Evolutionary conservation across 192 early-diverging fungal genomes (phyloP).

Genomic region (Coemansia sp.): DNA sequence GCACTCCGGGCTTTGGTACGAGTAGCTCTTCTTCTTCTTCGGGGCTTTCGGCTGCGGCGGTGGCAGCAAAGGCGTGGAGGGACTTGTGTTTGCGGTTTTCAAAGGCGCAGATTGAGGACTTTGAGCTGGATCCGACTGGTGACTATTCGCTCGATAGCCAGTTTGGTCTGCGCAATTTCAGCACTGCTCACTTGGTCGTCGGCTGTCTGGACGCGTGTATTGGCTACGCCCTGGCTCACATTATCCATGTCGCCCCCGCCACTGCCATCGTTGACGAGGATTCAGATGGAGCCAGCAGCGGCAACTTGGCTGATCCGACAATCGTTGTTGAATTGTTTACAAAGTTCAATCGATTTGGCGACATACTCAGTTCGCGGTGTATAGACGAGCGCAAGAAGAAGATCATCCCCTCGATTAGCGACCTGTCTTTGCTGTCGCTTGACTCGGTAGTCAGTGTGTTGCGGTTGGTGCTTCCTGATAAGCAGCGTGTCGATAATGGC

Average conservation of each 20-base stretch:
- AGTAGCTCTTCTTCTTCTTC: neutral
- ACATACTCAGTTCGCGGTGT: constrained; percentile 34
- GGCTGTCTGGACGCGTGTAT: constrained; percentile 65
- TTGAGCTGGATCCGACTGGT: constrained; percentile 66
- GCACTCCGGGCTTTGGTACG: neutral
- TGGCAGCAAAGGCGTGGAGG: constrained; percentile 9
- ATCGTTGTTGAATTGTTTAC: constrained; percentile 34
- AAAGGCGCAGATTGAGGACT: constrained; percentile 67
- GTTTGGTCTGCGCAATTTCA: constrained; percentile 62
- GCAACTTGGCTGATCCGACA: constrained; percentile 11
- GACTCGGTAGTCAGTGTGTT: constrained; percentile 9
- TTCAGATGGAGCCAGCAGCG: neutral
- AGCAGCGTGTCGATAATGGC: neutral
- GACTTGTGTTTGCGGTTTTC: constrained; percentile 55
- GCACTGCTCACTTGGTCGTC: constrained; percentile 56
- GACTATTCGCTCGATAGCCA: constrained; percentile 62
- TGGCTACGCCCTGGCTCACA: constrained; percentile 35
- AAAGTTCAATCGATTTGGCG: constrained; percentile 30
- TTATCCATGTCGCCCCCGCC: constrained; percentile 2
- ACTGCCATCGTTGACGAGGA: neutral
- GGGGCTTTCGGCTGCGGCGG: neutral
- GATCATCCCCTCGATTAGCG: constrained; percentile 16
- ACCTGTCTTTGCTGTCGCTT: constrained; percentile 30
- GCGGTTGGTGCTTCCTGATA: constrained; percentile 29
- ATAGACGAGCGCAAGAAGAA: constrained; percentile 34